Conservation (phyloP, 805 yeast species). For the Candida michaelii region DNA sequence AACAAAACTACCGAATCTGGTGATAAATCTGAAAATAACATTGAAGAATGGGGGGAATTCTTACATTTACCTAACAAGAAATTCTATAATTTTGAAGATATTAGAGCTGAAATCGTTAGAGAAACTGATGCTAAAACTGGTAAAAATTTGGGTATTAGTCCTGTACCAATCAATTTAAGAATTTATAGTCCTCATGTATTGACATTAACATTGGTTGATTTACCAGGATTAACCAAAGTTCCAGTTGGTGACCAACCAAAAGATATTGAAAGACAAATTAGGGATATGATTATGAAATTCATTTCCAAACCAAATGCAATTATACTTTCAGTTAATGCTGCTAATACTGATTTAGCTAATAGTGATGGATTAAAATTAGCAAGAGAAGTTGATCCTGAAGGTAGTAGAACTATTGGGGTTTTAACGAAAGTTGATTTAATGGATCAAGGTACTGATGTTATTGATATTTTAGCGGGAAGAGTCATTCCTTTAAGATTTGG, state of each 20-base stretch:
- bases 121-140: constrained; percentile 88
- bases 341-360: constrained; percentile 95
- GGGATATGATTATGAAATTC: constrained; percentile 88
- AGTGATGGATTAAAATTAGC: constrained; percentile 96
- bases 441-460: constrained; percentile 98
- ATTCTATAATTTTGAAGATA: constrained; percentile 83
- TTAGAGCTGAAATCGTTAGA: constrained; percentile 84
- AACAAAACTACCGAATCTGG: constrained; percentile 45
- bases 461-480: constrained; percentile 92
- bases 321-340: constrained; percentile 90
- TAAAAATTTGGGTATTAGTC: constrained; percentile 81
- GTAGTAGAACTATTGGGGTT: constrained; percentile 93
- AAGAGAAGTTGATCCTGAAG: constrained; percentile 97
- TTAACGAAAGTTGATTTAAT: constrained; percentile 93
- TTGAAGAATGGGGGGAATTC: constrained; percentile 96
- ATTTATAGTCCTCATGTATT: constrained; percentile 92
- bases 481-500: constrained; percentile 95
- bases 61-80: constrained; percentile 87
- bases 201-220: constrained; percentile 90
- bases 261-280: constrained; percentile 92
- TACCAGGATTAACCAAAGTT: constrained; percentile 96
- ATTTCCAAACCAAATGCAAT: constrained; percentile 95
- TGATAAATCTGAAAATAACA: constrained; percentile 63
- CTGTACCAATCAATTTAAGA: constrained; percentile 90
- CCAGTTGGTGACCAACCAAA: constrained; percentile 99